phyloP scores from a whole-genome alignment of 2,329 filamentous ascomycete species.

The Fusarium sp. region DNA sequence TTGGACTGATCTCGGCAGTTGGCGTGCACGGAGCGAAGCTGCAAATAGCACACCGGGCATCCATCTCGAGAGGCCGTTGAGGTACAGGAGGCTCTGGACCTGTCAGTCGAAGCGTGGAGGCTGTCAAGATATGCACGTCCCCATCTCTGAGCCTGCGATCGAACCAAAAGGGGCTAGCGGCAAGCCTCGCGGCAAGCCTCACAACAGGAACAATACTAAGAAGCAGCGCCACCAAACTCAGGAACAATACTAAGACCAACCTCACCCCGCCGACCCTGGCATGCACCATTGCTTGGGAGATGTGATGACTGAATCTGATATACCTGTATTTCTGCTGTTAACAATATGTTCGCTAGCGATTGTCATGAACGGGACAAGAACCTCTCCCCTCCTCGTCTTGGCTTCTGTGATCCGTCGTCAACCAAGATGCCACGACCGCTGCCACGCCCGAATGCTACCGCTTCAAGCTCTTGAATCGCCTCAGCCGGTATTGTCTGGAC shows the following conservation, averaged over 20 bases:
- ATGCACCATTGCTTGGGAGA: constrained; percentile 20
- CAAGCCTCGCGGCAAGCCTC: constrained; percentile 5
- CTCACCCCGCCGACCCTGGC: constrained; percentile 21
- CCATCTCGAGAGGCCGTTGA: constrained; percentile 11
- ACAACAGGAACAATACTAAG: constrained; percentile 50
- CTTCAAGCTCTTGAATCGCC: constrained; percentile 19
- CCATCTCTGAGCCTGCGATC: constrained; percentile 12
- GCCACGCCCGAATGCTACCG: not conserved
- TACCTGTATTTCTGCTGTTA: constrained; percentile 28
- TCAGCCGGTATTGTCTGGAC: not conserved
- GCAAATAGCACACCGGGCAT: constrained; percentile 22
- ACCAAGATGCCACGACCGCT: constrained; percentile 29
- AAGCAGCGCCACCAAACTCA: constrained; percentile 42
- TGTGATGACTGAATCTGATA: constrained; percentile 37
- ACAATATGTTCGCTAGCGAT: constrained; percentile 39
- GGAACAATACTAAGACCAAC: constrained; percentile 50
- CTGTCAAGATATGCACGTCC: constrained; percentile 37
- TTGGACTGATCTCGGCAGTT: constrained; percentile 16
- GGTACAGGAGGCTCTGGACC: constrained; percentile 22
- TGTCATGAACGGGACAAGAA: constrained; percentile 18
- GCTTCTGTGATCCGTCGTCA: constrained; percentile 27
- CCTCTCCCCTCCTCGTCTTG: constrained; percentile 8
- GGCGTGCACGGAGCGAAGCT: constrained; percentile 28
- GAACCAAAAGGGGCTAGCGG: constrained; percentile 14
- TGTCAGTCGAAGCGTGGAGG: constrained; percentile 13